Base-by-base conservation (phyloP, 2,329 filamentous ascomycete species). In the Cladophialophora carrionii region DNA sequence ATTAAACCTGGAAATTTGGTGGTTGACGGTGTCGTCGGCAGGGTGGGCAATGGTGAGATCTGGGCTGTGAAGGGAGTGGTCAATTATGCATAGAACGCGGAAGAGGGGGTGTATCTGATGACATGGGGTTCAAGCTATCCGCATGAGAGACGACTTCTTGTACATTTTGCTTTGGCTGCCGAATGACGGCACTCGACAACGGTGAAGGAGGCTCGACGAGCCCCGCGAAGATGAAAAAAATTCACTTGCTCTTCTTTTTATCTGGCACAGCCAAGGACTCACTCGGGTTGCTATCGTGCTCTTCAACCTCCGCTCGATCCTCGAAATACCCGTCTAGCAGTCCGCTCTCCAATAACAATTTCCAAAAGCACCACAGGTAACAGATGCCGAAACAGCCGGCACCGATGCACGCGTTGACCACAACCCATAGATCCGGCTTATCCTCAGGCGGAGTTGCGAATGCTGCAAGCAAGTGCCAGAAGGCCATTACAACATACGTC, bases 341-440 rank as follows among this genome's bases (percentile, higher is more conserved):
- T 2, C 71, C 70, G 57, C 67, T 72, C 53, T 71, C 70, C 17
- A 61, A 71, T 41, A 81, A 70, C 62, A 86, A 70, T 69, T 86
- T 89, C 84, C 87, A 89, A 67, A 95, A 77, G 76, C 93, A 97
- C 95, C 95, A 99, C 7, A 95, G 74, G 76, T 97, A 98, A 77
- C 92, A 96, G 37, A 96, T 79, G 0, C 85, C 85, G 75, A 98
- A 99, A 0, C 92, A 95, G 3, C 86, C 88, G 24, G 91, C 91
- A 7, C 95, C 95, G 24, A 98, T 78, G 20, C 92, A 87, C 8
- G 95, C 92, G 73, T 99, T 99, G 12, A 88, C 84, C 2, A 99
- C 93, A 2, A 96, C 88, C 94, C 94, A 99, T 1, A 99, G 80
- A 79, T 99, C 95, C 0, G 95, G 95, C 78, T 96, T 97, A 64